A percentile compares a stretch with the other conserved stretches of the same genome.
phyloP scores from a whole-genome alignment of 2,329 filamentous ascomycete species.

The Torrubiellomyces zombiae region DNA sequence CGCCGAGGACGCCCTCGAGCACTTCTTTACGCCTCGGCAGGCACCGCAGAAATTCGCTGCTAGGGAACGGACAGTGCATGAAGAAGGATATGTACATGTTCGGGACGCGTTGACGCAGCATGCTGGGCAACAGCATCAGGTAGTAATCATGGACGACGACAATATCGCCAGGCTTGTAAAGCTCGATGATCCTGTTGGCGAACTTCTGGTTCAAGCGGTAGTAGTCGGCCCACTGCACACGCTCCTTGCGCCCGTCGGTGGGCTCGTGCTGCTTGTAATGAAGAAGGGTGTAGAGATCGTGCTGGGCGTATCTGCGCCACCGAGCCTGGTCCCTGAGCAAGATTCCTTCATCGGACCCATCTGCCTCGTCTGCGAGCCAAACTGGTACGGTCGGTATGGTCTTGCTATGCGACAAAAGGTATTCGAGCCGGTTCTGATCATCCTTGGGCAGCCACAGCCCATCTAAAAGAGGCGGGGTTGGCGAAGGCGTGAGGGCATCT shows the following conservation, averaged over 20 bases:
- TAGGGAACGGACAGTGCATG: slow-evolving; percentile 86
- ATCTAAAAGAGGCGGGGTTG: slow-evolving; percentile 43
- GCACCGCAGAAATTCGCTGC: slow-evolving; percentile 87
- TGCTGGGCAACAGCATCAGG: slow-evolving; percentile 72
- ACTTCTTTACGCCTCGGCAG: slow-evolving; percentile 79
- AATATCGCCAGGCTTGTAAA: slow-evolving; percentile 85
- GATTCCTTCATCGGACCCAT: slow-evolving; percentile 49
- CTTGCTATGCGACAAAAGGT: slow-evolving; percentile 53
- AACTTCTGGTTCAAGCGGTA: slow-evolving; percentile 86
- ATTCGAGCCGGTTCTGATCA: slow-evolving; percentile 58
- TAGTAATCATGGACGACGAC: slow-evolving; percentile 92
- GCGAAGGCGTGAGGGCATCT: slow-evolving; percentile 38
- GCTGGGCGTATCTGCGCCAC: slow-evolving; percentile 83
- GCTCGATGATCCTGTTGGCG: slow-evolving; percentile 71
- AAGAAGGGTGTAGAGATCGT: slow-evolving; percentile 81
- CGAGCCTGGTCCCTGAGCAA: slow-evolving; percentile 65
- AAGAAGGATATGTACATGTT: slow-evolving; percentile 93
- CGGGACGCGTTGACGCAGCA: slow-evolving; percentile 71
- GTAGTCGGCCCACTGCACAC: slow-evolving; percentile 81
- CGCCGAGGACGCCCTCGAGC: slow-evolving; percentile 72
- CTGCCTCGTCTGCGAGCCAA: slow-evolving; percentile 68
- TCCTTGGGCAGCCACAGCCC: slow-evolving; percentile 53
- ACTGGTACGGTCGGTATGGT: slow-evolving; percentile 71
- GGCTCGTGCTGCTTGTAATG: slow-evolving; percentile 95
- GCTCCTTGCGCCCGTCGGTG: slow-evolving; percentile 65